Percentiles rank a stretch among this genome's conserved stretches.
Evolutionary conservation across 305 asterid genomes (phyloP).

Genomic region (Fraxinus baroniana): DNA sequence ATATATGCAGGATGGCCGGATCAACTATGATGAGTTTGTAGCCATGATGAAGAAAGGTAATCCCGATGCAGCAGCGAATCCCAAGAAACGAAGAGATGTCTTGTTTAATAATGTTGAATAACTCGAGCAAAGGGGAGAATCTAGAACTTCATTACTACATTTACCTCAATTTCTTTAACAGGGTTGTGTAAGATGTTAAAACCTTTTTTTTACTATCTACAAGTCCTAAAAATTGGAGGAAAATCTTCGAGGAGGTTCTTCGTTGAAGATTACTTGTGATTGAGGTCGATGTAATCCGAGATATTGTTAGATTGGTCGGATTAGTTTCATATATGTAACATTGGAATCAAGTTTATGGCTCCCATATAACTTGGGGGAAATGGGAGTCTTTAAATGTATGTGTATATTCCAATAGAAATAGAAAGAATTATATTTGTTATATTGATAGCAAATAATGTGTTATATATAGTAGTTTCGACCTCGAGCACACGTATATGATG

Average conservation of each 20-base stretch:
- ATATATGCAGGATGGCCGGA: conserved; percentile 75
- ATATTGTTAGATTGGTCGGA: conserved; percentile 25
- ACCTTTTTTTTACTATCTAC: background rate
- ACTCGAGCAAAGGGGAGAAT: conserved; percentile 19
- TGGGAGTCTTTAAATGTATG: background rate
- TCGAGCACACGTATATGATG: background rate
- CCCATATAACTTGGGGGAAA: background rate
- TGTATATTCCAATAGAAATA: background rate
- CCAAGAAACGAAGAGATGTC: conserved; percentile 73
- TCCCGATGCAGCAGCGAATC: conserved; percentile 65
- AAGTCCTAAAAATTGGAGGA: conserved; percentile 22
- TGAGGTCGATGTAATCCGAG: conserved; percentile 9
- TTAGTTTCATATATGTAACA: conserved; percentile 7
- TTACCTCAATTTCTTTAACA: conserved; percentile 8
- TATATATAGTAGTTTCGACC: background rate
- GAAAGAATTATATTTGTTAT: background rate
- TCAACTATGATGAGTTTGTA: conserved; percentile 78
- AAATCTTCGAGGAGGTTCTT: conserved; percentile 9
- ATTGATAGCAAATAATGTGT: background rate
- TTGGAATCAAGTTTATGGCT: conserved; percentile 1
- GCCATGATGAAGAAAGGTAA: conserved; percentile 97
- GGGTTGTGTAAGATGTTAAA: conserved; percentile 19
- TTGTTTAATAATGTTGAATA: conserved; percentile 26
- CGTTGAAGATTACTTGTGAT: conserved; percentile 2
- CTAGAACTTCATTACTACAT: conserved; percentile 3